Conservation (phyloP, 1,284 basidiomycete species). For the Rhizoctonia solani region DNA sequence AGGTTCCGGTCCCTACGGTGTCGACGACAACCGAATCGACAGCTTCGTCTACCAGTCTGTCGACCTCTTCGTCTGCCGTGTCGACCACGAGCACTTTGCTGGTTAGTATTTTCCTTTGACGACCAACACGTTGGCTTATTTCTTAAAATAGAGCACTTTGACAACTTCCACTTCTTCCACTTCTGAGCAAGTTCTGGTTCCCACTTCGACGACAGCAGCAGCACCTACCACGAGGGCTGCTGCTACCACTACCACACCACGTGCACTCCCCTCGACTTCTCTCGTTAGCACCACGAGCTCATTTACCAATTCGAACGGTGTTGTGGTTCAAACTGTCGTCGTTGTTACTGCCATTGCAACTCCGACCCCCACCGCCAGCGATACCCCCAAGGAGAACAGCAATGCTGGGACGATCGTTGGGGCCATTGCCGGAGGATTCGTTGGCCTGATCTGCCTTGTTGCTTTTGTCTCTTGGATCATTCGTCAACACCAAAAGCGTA, state of each 20-base stretch:
- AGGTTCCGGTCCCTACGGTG: not conserved
- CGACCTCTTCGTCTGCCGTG: not conserved
- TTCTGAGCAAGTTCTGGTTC: no score
- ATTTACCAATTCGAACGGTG: not conserved
- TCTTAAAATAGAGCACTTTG: conserved; percentile 14
- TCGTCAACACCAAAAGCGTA: conserved; percentile 33
- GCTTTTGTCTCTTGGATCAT: conserved; percentile 32
- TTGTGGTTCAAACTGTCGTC: not conserved
- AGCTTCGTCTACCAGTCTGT: not conserved
- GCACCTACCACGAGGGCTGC: no score
- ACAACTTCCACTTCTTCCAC: not conserved
- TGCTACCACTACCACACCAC: not conserved
- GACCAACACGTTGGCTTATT: no score
- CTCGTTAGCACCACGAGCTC: not conserved
- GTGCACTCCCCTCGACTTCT: not conserved
- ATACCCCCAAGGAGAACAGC: not conserved
- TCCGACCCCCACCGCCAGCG: not conserved
- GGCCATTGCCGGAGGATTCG: conserved; percentile 32
- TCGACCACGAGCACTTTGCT: not conserved
- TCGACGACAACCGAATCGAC: not conserved
- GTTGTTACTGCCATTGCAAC: not conserved
- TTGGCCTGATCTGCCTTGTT: conserved; percentile 30
- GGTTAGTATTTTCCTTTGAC: not conserved
- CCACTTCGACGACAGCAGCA: no score
- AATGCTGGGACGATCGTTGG: conserved; percentile 35